Evolutionary conservation across 1,284 basidiomycete species (phyloP), one percentile per base, ranked within the genome.

Genomic region (Omphalotus olearius): DNA sequence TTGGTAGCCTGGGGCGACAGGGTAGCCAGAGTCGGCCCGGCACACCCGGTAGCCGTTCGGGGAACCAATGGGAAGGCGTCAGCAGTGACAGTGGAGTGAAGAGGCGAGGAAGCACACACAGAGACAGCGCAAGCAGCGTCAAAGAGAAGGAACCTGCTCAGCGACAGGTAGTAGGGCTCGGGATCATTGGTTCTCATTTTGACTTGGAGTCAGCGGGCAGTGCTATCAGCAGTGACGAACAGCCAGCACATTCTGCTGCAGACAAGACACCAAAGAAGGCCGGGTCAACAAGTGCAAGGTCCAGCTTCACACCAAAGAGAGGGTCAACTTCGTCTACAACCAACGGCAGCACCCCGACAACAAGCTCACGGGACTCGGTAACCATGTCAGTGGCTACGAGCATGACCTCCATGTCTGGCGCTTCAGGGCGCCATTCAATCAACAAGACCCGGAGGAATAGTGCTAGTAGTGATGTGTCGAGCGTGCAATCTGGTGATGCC

Each of bases 261-360:
- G 85, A 89, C 46, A 85, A 83, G 71, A 78, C 80, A 14, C 72
- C 79, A 7, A 87, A 81, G 73, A 89, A 87, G 67, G 64, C 76
- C 40, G 66, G 70, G 39, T 72, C 76, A 10, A 64, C 75, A 30
- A 73, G 74, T 60, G 71, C 79, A 50, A 79, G 88, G 50, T 74
- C 83, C 46, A 90, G 85, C 64, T 84, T 88, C 66, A 85, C 81
- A 20, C 78, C 82, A 25, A 95, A 96, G 69, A 86, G 92, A 49
- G 88, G 88, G 52, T 96, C 93, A 11, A 83, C 87, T 18, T 93
- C 91, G 2, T 95, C 93, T 1, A 89, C 92, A 23, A 93, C 82
- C 45, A 86, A 90, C 67, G 80, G 85, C 9, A 85, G 83, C 66
- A 84, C 88, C 6, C 85, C 86, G 10, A 79, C 71, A 14, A 70